These are phyloP conservation scores for Colletotrichum brevisporum DNA, from an alignment of 2,329 filamentous ascomycete genomes.

Conservation along the genomic window DNA sequence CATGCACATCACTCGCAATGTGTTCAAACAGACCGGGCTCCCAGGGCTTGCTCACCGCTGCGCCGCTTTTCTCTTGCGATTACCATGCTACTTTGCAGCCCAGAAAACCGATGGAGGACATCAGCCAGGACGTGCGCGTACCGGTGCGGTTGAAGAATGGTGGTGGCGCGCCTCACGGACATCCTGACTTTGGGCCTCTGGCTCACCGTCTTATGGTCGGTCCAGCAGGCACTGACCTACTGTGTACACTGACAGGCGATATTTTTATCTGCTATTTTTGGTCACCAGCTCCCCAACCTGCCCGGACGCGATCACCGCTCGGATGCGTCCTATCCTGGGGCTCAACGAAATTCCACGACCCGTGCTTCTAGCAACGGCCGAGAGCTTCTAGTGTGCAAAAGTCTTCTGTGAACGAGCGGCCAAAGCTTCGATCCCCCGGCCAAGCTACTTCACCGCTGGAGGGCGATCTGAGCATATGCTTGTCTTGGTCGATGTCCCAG, in stretches of 20 bases:
- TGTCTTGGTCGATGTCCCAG: not conserved
- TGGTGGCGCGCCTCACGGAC: constrained; percentile 24
- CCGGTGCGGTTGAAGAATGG: not conserved
- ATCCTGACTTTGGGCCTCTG: too few species aligned
- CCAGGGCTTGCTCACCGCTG: not conserved
- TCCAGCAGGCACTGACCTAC: not conserved
- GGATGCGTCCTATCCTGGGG: not conserved
- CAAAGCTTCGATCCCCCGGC: not conserved
- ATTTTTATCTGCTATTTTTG: constrained; percentile 11
- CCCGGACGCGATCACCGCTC: not conserved
- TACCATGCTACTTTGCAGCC: not conserved
- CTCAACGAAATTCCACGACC: not conserved
- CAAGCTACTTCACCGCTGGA: constrained; percentile 11
- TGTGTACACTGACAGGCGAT: not conserved
- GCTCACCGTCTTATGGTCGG: too few species aligned
- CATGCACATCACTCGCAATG: not conserved
- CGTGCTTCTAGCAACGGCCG: constrained; percentile 1
- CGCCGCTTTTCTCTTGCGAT: not conserved
- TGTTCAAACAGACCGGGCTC: not conserved
- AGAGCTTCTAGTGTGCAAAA: constrained; percentile 4
- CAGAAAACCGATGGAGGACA: not conserved
- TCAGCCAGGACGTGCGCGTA: not conserved
- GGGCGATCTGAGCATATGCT: not conserved
- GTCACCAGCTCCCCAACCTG: not conserved
- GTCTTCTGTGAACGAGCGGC: constrained; percentile 1